Evolutionary conservation across 2,329 filamentous ascomycete species (phyloP), one percentile per base, ranked within the genome.

Genomic region (Paraphaeosphaeria minitans): DNA sequence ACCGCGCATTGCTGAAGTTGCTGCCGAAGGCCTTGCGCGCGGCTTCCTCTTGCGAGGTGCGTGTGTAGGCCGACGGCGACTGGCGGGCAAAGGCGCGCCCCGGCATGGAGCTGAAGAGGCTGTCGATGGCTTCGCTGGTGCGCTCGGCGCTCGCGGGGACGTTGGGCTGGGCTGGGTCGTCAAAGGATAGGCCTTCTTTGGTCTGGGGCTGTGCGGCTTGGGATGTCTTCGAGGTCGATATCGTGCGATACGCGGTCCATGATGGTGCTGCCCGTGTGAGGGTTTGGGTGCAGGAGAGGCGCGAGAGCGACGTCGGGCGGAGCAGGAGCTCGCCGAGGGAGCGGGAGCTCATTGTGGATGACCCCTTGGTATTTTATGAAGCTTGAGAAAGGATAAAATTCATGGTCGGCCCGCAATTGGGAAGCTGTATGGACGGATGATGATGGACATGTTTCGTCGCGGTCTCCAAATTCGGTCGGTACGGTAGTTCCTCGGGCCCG

Each of bases 311-410:
- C 10, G 66, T 56, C 1, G 72, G 69, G 54, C 72, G 73, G 59
- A 74, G 68, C 65, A 74, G 63, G 5, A 68, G 64, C 69, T 73
- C 69, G 56, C 68, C 67, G 43, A 75, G 49, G n/a, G 65, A 66
- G 60, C 71, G 68, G 53, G 72, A 68, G 59, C 66, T 59, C 73
- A 76, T 75, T 16, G 47, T 62, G 52, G 29, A 22, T 33, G 49
- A 21, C 27, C 7, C 39, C 27, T 14, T 31, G 10, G 22, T 19
- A 27, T 47, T 29, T 50, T 52, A 53, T 56, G 42, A 19, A n/a
- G 16, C 4, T 14, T 13, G 4, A 12, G 24, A 43, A 5, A 33
- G 35, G 31, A 41, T 29, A 42, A 19, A 47, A 45, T 12, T 22
- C 50, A 57, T 57, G 31, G 21, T 39, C 35, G 19, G 41, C 50